Evolutionary conservation across 495 filamentous ascomycete species (phyloP).

Genomic region (Penicillium pulvis): DNA sequence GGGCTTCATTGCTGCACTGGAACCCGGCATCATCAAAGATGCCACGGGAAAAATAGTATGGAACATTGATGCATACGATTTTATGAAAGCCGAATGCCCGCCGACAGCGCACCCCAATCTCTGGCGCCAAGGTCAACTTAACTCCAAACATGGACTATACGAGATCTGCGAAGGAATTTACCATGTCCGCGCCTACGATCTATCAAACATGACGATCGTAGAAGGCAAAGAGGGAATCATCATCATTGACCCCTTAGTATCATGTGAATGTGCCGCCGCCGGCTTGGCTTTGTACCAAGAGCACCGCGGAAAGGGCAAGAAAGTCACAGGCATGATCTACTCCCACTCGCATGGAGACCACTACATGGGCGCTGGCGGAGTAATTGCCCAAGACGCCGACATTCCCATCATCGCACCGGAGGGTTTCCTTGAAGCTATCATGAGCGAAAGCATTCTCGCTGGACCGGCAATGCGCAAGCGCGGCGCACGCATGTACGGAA

Average conservation of each 20-base stretch:
- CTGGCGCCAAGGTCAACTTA: constrained; percentile 23
- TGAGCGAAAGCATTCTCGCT: constrained; percentile 25
- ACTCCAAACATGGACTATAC: constrained; percentile 23
- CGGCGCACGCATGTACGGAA: constrained; percentile 28
- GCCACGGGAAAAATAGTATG: constrained; percentile 16
- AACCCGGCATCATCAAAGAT: constrained; percentile 16
- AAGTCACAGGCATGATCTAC: constrained; percentile 27
- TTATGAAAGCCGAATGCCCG: constrained; percentile 20
- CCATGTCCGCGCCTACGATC: constrained; percentile 27
- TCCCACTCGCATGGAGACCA: constrained; percentile 34
- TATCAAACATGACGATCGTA: constrained; percentile 30
- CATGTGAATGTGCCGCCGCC: constrained; percentile 17
- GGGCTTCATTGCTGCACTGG: constrained; percentile 22
- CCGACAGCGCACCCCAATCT: constrained; percentile 25
- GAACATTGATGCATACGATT: constrained; percentile 23
- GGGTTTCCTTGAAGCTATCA: constrained; percentile 25
- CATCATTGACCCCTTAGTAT: constrained; percentile 28
- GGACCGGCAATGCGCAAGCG: constrained; percentile 26
- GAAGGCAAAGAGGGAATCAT: constrained; percentile 28
- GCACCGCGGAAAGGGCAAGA: constrained; percentile 18
- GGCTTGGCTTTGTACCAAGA: constrained; percentile 24
- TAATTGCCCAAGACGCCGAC: constrained; percentile 9
- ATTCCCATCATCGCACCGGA: constrained; percentile 29
- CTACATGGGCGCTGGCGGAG: constrained; percentile 22
- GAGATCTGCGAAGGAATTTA: constrained; percentile 27